These are phyloP conservation scores for Blastocystis sp. DNA, from an alignment of 352 stramenopile genomes.

Conservation along the genomic window DNA sequence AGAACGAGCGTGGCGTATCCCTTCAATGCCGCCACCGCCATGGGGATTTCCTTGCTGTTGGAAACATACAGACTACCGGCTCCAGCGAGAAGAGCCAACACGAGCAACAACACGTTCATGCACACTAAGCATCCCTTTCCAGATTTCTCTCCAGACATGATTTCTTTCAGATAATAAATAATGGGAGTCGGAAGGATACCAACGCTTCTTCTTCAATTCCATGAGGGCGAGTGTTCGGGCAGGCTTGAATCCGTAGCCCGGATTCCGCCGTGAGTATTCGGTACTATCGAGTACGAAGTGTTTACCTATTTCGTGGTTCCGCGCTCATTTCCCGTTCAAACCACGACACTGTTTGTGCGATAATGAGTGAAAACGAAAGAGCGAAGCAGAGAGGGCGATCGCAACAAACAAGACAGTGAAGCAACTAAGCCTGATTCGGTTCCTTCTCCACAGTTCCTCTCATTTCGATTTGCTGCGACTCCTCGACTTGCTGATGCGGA, in stretches of 20 bases:
- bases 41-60: neutral
- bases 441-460: neutral
- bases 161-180: neutral
- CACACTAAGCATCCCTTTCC: neutral
- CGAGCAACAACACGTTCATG: conserved; percentile 19
- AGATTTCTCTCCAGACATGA: neutral
- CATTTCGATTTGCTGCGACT: conserved; percentile 45
- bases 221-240: neutral
- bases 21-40: neutral
- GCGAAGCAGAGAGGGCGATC: no score
- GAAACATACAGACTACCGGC: neutral
- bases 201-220: neutral
- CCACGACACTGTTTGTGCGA: no score
- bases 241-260: neutral
- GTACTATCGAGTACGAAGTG: neutral
- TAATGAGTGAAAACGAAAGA: no score
- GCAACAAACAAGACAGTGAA: neutral
- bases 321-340: no score
- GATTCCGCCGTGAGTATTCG: neutral
- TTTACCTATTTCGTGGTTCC: no score
- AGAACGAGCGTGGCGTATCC: neutral
- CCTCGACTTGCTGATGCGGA: conserved; percentile 1
- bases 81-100: neutral
- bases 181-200: neutral
- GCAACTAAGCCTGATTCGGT: neutral